Evolutionary conservation across 345 rosid species (phyloP).

Genomic region (Lepidium didymum): DNA sequence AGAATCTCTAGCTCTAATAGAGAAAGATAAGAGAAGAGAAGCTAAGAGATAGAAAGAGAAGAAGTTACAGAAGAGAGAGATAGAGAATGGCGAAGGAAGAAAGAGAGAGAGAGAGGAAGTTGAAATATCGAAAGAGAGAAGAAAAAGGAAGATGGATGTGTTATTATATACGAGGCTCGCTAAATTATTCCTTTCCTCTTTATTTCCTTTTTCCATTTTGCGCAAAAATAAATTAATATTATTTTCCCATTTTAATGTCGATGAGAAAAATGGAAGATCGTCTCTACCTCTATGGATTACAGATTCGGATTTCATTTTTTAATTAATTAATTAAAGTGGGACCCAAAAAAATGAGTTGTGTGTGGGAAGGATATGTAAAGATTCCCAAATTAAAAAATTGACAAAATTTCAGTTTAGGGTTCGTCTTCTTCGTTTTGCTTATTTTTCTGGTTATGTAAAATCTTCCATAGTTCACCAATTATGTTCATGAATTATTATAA

Average conservation of each 20-base stretch:
- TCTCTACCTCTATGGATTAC: constrained; percentile 1
- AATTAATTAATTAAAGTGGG: not conserved
- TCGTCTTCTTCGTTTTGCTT: not conserved
- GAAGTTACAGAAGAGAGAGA: constrained; percentile 18
- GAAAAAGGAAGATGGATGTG: constrained; percentile 4
- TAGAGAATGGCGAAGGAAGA: constrained; percentile 8
- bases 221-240: too few species aligned
- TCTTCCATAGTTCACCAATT: not conserved
- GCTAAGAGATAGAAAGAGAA: constrained; percentile 9
- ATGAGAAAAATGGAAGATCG: constrained; percentile 5
- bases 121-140: constrained; percentile 10
- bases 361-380: constrained; percentile 5
- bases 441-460: constrained; percentile 1
- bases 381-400: not conserved
- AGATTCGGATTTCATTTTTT: not conserved
- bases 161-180: constrained; percentile 21
- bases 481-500: not conserved
- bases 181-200: constrained; percentile 8
- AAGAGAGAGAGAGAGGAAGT: constrained; percentile 22
- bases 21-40: not conserved
- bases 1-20: not conserved
- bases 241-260: constrained; percentile 7
- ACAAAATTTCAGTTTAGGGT: not conserved
- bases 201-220: not conserved
- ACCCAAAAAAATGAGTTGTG: constrained; percentile 11